phyloP scores from a whole-genome alignment of 441 rosid genomes.

The Populus hybrid region DNA sequence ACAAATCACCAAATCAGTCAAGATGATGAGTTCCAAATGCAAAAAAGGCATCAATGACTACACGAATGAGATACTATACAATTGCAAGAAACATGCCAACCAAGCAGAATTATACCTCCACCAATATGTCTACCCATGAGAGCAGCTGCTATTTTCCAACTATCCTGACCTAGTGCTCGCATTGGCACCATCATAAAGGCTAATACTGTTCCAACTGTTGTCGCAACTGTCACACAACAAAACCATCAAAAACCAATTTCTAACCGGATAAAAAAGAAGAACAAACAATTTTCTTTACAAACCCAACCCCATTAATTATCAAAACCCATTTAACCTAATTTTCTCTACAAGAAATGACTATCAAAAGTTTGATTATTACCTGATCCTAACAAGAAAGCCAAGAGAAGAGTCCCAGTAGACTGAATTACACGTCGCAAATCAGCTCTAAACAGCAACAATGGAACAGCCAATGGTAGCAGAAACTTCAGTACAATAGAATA shows the following conservation, averaged over 20 bases:
- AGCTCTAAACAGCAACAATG: conserved; percentile 73
- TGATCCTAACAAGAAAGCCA: conserved; percentile 75
- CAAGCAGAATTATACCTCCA: conserved; percentile 48
- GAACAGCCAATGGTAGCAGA: conserved; percentile 71
- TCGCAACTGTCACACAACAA: conserved; percentile 52
- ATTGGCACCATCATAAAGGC: conserved; percentile 80
- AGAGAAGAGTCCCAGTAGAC: conserved; percentile 66
- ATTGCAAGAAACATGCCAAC: not conserved
- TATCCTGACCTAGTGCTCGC: conserved; percentile 76
- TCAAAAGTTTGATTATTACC: conserved; percentile 30
- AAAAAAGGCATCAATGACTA: not conserved
- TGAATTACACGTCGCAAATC: conserved; percentile 62
- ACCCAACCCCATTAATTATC: not conserved
- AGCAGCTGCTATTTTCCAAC: conserved; percentile 97
- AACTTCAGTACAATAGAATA: conserved; percentile 56
- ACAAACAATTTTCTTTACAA: not conserved
- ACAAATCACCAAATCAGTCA: conserved; percentile 11
- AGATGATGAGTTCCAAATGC: not conserved
- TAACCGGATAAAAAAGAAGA: not conserved
- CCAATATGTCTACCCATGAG: conserved; percentile 95
- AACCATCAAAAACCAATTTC: not conserved
- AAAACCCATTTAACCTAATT: too few relatives aligned
- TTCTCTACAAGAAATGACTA: not conserved
- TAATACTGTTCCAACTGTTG: conserved; percentile 65
- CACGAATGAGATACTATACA: not conserved